Percentiles rank a stretch among this genome's conserved stretches.
phyloP scores from a whole-genome alignment of 1,284 basidiomycete genomes.

The Paramarasmius palmivorus region DNA sequence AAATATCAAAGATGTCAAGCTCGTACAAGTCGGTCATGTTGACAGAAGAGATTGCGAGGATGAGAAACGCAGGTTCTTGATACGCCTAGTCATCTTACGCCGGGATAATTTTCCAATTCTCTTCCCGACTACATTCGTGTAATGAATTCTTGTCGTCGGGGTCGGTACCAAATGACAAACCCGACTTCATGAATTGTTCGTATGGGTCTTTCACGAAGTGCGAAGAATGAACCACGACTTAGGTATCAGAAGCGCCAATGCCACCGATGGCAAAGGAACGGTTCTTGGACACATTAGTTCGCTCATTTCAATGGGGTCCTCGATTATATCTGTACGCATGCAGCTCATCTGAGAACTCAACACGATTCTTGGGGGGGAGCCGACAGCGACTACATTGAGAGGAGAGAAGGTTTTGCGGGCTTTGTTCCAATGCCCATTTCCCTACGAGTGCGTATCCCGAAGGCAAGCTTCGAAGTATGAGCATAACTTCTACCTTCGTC shows the following conservation, averaged over 20 bases:
- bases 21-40: conserved; percentile 1
- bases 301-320: conserved; percentile 3
- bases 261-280: not conserved
- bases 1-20: not conserved
- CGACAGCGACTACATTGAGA: not conserved
- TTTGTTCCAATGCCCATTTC: not conserved
- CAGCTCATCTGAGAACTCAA: not conserved
- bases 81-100: not conserved
- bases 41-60: not conserved
- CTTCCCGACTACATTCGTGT: not conserved
- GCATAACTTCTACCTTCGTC: too few species aligned
- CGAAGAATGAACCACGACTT: not conserved
- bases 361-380: not conserved
- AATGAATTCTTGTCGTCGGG: not conserved
- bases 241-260: not conserved
- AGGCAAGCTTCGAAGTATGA: not conserved
- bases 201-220: conserved; percentile 1
- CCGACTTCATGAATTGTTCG: not conserved
- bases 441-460: not conserved
- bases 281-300: conserved; percentile 2
- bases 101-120: conserved; percentile 2
- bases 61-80: not conserved
- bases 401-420: not conserved
- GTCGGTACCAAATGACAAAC: not conserved
- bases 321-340: conserved; percentile 1